phyloP scores from a whole-genome alignment of 73 alveolate species.

The Paramecium primaurelia region DNA sequence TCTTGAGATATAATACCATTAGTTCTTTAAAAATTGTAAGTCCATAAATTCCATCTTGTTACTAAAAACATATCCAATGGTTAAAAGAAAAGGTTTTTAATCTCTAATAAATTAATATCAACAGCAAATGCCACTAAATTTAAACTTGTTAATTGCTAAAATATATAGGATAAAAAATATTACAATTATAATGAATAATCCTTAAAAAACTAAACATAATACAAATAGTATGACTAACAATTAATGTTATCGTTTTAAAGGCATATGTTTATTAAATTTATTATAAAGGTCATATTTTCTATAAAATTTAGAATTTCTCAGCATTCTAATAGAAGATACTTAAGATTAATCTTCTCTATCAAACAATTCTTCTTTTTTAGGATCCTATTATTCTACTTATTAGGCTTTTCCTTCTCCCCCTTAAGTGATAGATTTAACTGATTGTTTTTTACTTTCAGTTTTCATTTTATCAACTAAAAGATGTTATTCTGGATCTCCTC shows the following conservation, averaged over 20 bases:
- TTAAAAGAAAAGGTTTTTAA: constrained; percentile 1
- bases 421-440: not conserved
- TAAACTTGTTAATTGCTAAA: not conserved
- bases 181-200: not conserved
- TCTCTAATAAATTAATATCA: constrained; percentile 5
- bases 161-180: not conserved
- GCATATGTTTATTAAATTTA: not conserved
- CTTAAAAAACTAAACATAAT: not conserved
- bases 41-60: constrained; percentile 9
- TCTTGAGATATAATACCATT: not conserved
- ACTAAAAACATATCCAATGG: constrained; percentile 11
- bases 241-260: not conserved
- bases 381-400: not conserved
- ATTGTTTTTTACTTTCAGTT: not conserved
- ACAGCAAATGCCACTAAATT: not conserved
- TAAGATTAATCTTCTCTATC: constrained; percentile 14
- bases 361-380: not conserved
- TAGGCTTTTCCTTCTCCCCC: not conserved
- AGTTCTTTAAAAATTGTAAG: not conserved
- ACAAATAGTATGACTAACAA: not conserved
- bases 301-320: constrained; percentile 13
- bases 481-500: constrained; percentile 1
- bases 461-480: not conserved
- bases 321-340: not conserved
- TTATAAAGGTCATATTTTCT: not conserved